Base-by-base conservation (phyloP, 768 basidiomycete species). In the Collybia nuda region DNA sequence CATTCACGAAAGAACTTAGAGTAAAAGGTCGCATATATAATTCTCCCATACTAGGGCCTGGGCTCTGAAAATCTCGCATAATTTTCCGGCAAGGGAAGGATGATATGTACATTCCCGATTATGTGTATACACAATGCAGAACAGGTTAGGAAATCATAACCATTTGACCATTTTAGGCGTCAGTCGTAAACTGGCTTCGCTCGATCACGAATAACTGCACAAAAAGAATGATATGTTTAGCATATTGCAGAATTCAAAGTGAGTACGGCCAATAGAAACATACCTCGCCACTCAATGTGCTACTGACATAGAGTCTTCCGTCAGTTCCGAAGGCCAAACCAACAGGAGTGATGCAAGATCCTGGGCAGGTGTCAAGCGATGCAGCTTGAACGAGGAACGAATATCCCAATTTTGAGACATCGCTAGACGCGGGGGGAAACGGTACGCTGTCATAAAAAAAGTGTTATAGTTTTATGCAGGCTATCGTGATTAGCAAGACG, bases 221-320 rank as follows among this genome's bases (percentile, higher is more conserved):
- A 26, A 43, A 43, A n/a, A 36, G 19, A 12, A 18, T 17, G 36
- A 11, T 18, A 26, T 17, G 22, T 37, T 22, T 22, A 40, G 40
- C 22, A 32, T 23, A 18, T n/a, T 40, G 17, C 6, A 9, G 1
- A 5, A 22, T 22, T 21, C 14, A 26, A 21, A 44, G 2, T 32
- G 11, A 48, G 2, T 6, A 15, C 15, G 32, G 7, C 3, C 6
- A 32, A 32, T 24, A 26, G 15, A 17, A 11, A 52, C 67, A 15
- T 40, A 70, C 72, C 68, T 77, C 75, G 39, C 75, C 71, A 53
- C 69, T 76, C 6, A 67, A 62, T 56, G 76, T 75, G 48, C 74
- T 75, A 47, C 67, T 77, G 19, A 72, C 73, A 51, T 67, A 77
- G 41, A 76, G 51, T 18, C 60, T 56, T 11, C 68, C 71, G 29